A percentile compares a stretch with the other conserved stretches of the same genome.
These are phyloP conservation scores for Sicyos baderoa DNA, from an alignment of 306 rosid species.

Conservation along the genomic window DNA sequence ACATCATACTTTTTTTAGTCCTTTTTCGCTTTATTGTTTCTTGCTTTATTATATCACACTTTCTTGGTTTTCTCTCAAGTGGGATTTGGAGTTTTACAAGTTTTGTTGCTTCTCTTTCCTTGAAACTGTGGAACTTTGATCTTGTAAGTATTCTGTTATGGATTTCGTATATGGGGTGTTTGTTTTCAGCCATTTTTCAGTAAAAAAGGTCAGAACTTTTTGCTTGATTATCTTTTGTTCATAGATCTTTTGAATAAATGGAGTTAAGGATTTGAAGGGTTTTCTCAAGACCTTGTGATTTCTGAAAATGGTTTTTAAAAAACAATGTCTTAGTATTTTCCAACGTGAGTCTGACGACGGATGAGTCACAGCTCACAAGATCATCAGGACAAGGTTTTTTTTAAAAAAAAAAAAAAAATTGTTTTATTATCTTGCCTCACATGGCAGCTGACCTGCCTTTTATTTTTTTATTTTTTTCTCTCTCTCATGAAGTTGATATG, in stretches of 20 bases:
- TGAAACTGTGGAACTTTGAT: background rate
- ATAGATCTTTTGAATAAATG: background rate
- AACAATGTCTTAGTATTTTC: slow-evolving; percentile 11
- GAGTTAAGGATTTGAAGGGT: background rate
- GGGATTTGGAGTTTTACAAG: slow-evolving; percentile 31
- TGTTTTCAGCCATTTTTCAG: slow-evolving; percentile 6
- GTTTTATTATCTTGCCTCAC: slow-evolving; percentile 46
- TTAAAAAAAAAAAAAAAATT: too few species aligned
- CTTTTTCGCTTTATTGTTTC: slow-evolving; percentile 50
- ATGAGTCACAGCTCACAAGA: slow-evolving; percentile 10
- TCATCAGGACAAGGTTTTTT: slow-evolving; percentile 28
- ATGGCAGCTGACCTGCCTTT: slow-evolving; percentile 25
- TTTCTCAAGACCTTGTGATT: slow-evolving; percentile 7
- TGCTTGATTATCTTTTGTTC: background rate
- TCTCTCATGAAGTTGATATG: slow-evolving; percentile 22
- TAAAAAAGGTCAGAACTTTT: background rate
- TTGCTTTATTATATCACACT: slow-evolving; percentile 36
- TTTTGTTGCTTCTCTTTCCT: slow-evolving; percentile 17
- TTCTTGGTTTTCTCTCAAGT: slow-evolving; percentile 42
- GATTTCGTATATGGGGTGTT: background rate
- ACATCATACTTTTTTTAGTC: slow-evolving; percentile 53
- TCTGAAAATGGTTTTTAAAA: background rate
- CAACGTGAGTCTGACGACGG: slow-evolving; percentile 38
- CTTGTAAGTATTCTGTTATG: background rate
- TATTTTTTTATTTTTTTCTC: background rate